phyloP scores from a whole-genome alignment of 768 basidiomycete species.

The Xanthoconium purpureum region DNA sequence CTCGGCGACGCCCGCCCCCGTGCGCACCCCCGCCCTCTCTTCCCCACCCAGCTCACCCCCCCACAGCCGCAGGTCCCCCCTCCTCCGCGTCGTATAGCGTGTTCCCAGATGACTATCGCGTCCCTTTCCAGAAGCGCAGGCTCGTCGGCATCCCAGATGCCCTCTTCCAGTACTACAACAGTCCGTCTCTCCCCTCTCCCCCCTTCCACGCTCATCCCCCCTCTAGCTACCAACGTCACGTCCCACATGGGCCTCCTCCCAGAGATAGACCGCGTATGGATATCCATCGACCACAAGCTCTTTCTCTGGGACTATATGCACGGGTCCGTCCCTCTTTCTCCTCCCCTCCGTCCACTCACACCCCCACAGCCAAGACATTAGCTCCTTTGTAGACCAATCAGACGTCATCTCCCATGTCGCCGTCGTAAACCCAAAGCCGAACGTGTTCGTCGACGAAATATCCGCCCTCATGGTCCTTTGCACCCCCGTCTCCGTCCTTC shows the following conservation, averaged over 20 bases:
- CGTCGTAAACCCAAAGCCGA: slow-evolving; percentile 79
- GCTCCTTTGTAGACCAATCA: slow-evolving; percentile 86
- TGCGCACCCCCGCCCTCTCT: slow-evolving; percentile 24
- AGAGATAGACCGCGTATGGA: slow-evolving; percentile 93
- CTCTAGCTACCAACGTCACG: slow-evolving; percentile 59
- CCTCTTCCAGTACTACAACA: slow-evolving; percentile 74
- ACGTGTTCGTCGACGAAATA: slow-evolving; percentile 93
- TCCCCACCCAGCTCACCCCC: slow-evolving; percentile 6
- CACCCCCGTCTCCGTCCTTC: slow-evolving; percentile 76
- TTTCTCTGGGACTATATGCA: slow-evolving; percentile 97
- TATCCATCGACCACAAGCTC: slow-evolving; percentile 89
- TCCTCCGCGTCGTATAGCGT: slow-evolving; percentile 78
- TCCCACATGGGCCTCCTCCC: slow-evolving; percentile 90
- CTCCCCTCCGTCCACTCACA: slow-evolving; percentile 1
- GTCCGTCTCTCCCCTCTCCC: slow-evolving; percentile 38
- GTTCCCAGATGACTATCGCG: slow-evolving; percentile 72
- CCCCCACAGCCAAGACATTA: slow-evolving; percentile 72
- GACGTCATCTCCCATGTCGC: slow-evolving; percentile 89
- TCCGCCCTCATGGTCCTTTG: slow-evolving; percentile 85
- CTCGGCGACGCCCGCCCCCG: slow-evolving; percentile 67
- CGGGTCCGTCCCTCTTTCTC: slow-evolving; percentile 54
- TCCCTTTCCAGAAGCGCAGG: slow-evolving; percentile 76
- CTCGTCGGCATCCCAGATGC: slow-evolving; percentile 76
- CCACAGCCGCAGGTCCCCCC: slow-evolving; percentile 55
- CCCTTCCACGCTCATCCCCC: slow-evolving; percentile 11